Conservation (phyloP, 2,329 filamentous ascomycete species). For the Cryphonectria carpinicola region DNA sequence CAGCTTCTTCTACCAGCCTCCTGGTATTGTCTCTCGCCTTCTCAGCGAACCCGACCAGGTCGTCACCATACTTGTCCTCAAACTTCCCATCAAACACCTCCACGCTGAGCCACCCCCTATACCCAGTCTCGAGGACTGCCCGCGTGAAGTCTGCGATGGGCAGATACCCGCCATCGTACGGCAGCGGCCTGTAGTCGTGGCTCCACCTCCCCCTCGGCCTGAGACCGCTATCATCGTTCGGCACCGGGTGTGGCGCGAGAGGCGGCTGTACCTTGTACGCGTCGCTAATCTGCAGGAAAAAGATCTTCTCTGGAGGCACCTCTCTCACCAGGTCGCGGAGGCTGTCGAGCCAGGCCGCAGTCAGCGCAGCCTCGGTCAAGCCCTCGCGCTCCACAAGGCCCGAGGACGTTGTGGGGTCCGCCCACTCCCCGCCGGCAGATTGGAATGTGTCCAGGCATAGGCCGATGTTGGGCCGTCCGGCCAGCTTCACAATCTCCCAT, state of each 20-base stretch:
- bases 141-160: constrained; percentile 67
- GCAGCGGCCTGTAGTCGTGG: constrained; percentile 69
- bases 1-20: constrained; percentile 21
- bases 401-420: constrained; percentile 66
- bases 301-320: constrained; percentile 72
- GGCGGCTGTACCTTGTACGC: constrained; percentile 67
- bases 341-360: constrained; percentile 55
- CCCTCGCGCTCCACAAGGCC: constrained; percentile 58
- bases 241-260: constrained; percentile 47
- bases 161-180: constrained; percentile 72
- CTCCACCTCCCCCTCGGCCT: constrained; percentile 71
- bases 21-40: constrained; percentile 31
- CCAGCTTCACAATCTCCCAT: constrained; percentile 68
- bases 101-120: constrained; percentile 37
- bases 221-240: constrained; percentile 53
- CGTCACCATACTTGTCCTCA: constrained; percentile 38
- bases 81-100: constrained; percentile 40
- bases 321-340: constrained; percentile 59
- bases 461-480: constrained; percentile 68
- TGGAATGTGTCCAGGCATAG: constrained; percentile 82
- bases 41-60: constrained; percentile 34
- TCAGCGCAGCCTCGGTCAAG: constrained; percentile 46
- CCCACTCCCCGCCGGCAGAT: constrained; percentile 73
- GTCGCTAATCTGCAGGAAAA: constrained; percentile 74
- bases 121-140: constrained; percentile 68